A percentile compares a stretch with the other conserved stretches of the same genome.
Evolutionary conservation across 129 eudicot genomes (phyloP).

Genomic region (Chrysanthemum makinoi): DNA sequence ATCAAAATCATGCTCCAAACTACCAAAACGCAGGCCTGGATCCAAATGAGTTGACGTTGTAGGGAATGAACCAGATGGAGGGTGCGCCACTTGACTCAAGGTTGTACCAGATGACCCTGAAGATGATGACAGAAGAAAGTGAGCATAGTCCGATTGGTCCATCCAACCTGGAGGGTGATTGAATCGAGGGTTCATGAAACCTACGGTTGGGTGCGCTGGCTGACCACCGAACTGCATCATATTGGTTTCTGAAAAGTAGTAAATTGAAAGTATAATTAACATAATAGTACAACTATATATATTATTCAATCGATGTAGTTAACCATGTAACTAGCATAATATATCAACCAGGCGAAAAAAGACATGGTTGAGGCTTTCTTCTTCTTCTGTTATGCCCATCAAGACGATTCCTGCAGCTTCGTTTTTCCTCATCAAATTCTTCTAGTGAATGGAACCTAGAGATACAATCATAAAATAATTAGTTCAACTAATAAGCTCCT

Average conservation of each 20-base stretch:
- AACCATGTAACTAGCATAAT: neutral
- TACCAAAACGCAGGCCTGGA: constrained; percentile 11
- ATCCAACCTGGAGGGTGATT: constrained; percentile 28
- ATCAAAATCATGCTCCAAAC: constrained; percentile 22
- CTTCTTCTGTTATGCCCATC: constrained; percentile 52
- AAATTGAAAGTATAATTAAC: neutral
- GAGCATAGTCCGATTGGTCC: constrained; percentile 36
- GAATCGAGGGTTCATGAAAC: constrained; percentile 21
- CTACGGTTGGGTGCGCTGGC: constrained; percentile 29
- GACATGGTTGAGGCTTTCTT: constrained; percentile 41
- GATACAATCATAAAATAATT: neutral
- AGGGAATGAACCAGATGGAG: constrained; percentile 10
- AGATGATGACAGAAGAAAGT: constrained; percentile 50
- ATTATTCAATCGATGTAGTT: neutral
- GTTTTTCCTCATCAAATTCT: constrained; percentile 45
- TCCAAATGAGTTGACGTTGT: constrained; percentile 6
- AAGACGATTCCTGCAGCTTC: constrained; percentile 52
- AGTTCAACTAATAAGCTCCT: neutral
- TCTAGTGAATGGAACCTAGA: constrained; percentile 44
- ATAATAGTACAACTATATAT: neutral
- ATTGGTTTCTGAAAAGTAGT: constrained; percentile 28
- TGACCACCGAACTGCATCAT: constrained; percentile 29
- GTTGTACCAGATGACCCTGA: constrained; percentile 25
- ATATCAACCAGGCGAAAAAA: constrained; percentile 4
- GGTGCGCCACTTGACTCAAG: constrained; percentile 23